Evolutionary conservation across 257 asterid species (phyloP), one percentile per base, ranked within the genome.

Genomic region (Solanum habrochaites): DNA sequence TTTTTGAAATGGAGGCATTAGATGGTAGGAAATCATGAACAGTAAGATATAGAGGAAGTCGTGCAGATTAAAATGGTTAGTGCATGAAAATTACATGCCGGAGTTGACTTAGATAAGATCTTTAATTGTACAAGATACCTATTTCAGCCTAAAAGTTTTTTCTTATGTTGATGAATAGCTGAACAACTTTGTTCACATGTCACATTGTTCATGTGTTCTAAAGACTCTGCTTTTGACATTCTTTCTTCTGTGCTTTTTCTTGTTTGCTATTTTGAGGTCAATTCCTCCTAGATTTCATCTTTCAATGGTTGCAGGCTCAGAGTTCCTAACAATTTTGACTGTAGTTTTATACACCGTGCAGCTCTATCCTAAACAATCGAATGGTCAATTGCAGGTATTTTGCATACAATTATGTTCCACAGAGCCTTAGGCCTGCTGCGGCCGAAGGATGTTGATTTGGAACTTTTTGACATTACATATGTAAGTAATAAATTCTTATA

Each of bases 341-440:
- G 11, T 81, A 81, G 43, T 81, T 27, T 81, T 20, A 29, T 31
- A 49, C 85, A 49, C 1, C 18, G 4, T 10, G 27, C 8, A 81
- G 27, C 70, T 49, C 31, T 31, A 49, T 45, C 12, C 85, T 32
- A 81, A 81, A 31, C 64, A 81, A 31, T 81, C 29, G 45, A 80
- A 80, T 29, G 45, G 31, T 78, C 72, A 87, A 83, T 42, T 93
- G 96, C 96, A 97, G 99, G 99, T 91, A 93, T 96, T 90, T 90
- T 97, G 15, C 99, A 97, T 87, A 96, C 99, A 12, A 89, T 97
- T 89, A 89, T 97, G 90, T 97, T 97, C 93, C 99, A 97, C 85
- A 91, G 99, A 92, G 98, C 99, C 87, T 93, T 97, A 91, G 99
- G 99, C 82, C 91, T 97, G 43, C 95, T 97, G 88, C 98, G 99